Conservation (phyloP, 305 asterid genomes). For the Solanum hybrid region DNA sequence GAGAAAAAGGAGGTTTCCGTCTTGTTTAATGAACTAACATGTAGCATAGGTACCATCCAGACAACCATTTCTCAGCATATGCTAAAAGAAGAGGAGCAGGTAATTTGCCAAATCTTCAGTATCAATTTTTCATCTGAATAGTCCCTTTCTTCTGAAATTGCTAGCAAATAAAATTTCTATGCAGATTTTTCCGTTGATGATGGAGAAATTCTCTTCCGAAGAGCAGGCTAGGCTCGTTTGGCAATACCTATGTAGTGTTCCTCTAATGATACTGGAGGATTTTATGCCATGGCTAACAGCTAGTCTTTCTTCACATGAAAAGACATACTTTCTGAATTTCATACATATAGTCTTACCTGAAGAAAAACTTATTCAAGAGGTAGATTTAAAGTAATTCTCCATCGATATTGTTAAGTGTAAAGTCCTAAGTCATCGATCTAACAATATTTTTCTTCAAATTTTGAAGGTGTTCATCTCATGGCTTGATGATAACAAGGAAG, state of each 20-base stretch:
- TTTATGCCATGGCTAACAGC: constrained; percentile 62
- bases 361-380: constrained; percentile 71
- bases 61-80: constrained; percentile 64
- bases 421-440: constrained; percentile 15
- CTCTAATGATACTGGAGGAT: constrained; percentile 59
- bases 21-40: constrained; percentile 50
- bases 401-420: neutral
- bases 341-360: constrained; percentile 46
- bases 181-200: constrained; percentile 76
- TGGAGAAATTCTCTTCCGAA: constrained; percentile 39
- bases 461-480: constrained; percentile 66
- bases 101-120: constrained; percentile 13
- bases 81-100: constrained; percentile 91
- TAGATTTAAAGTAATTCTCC: constrained; percentile 16
- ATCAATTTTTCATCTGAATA: neutral
- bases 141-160: neutral
- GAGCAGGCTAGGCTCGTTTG: constrained; percentile 78
- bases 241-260: constrained; percentile 78
- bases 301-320: constrained; percentile 48
- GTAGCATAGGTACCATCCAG: constrained; percentile 46
- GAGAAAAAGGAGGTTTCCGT: constrained; percentile 27
- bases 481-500: constrained; percentile 40
- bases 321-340: constrained; percentile 39
- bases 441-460: constrained; percentile 20
- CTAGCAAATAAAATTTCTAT: constrained; percentile 4